Conservation (phyloP, 805 yeast species). For the Maudiozyma bulderi region DNA sequence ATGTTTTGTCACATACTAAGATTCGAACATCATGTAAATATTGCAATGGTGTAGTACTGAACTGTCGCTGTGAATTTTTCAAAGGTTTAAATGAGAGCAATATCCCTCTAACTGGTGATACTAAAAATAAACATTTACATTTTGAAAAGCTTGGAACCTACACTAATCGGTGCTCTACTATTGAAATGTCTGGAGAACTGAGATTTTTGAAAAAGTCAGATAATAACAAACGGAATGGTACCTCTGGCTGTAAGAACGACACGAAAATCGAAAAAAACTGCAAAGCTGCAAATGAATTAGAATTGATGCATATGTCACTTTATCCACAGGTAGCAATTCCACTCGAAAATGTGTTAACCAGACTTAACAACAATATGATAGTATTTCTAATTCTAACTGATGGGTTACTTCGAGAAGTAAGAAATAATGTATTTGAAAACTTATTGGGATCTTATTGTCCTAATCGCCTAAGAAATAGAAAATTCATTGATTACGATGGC, state of each 20-base stretch:
- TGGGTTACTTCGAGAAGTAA: background rate
- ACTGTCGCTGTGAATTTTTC: constrained; percentile 3
- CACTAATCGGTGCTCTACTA: no score
- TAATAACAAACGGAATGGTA: no score
- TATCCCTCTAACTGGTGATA: background rate
- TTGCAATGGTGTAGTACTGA: background rate
- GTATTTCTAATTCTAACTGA: background rate
- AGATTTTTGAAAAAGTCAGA: no score
- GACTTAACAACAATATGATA: background rate
- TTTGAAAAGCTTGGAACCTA: background rate
- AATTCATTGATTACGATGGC: constrained; percentile 2
- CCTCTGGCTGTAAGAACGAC: no score
- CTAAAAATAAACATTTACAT: background rate
- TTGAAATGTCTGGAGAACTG: no score
- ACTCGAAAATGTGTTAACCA: no score
- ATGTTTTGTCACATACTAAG: background rate
- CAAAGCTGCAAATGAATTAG: no score
- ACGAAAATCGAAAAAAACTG: no score
- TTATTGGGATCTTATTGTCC: constrained; percentile 6
- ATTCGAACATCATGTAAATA: background rate
- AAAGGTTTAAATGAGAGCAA: constrained; percentile 3
- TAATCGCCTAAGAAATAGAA: constrained; percentile 3
- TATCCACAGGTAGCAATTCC: no score
- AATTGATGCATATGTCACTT: no score
- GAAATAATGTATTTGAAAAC: background rate